phyloP scores from a whole-genome alignment of 768 basidiomycete genomes.

The Hygrocybe punicea region DNA sequence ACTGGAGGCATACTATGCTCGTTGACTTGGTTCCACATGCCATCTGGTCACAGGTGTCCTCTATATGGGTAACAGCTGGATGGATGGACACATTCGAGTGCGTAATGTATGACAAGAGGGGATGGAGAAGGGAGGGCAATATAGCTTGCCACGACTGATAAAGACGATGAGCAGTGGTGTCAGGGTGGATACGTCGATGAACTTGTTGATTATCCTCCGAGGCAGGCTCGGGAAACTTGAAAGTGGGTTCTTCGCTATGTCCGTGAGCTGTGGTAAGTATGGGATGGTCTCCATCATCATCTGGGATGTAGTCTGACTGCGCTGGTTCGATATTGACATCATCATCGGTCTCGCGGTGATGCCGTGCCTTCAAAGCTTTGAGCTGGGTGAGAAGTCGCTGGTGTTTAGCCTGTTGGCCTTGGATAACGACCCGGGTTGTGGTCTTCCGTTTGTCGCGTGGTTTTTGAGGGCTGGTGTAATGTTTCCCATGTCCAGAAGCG shows the following conservation, averaged over 20 bases:
- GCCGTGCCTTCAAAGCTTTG: neutral
- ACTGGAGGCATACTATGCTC: slow-evolving; percentile 12
- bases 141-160: neutral
- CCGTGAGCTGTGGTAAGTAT: too few relatives aligned
- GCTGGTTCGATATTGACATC: neutral
- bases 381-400: neutral
- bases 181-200: neutral
- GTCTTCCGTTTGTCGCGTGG: neutral
- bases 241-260: neutral
- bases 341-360: neutral
- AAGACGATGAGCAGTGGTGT: neutral
- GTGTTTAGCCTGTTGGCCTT: neutral
- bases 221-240: neutral
- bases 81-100: neutral
- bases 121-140: slow-evolving; percentile 1
- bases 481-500: slow-evolving; percentile 2
- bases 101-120: neutral
- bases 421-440: neutral
- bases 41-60: neutral
- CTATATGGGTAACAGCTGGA: neutral
- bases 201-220: neutral
- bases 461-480: slow-evolving; percentile 5
- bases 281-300: neutral
- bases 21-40: slow-evolving; percentile 1
- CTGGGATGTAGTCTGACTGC: neutral